Evolutionary conservation across 306 rosid species (phyloP), one percentile per base, ranked within the genome.

Genomic region (Dalbergia cochinchinensis): DNA sequence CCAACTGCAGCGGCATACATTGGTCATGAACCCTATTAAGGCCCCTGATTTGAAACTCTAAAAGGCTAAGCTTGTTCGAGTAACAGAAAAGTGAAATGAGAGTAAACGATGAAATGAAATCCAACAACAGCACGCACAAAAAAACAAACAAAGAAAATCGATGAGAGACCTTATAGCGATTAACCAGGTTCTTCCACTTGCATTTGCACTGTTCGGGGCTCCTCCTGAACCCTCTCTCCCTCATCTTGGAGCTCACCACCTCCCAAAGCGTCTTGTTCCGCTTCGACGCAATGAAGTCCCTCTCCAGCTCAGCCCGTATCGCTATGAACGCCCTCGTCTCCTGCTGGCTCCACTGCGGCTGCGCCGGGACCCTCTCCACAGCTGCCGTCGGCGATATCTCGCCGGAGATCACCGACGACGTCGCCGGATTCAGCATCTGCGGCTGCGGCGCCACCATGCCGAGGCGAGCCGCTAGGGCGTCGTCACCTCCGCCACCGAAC

Each of bases 131-230:
- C 41, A 69, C 13, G 65, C 51, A 64, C 10, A 73, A 47, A 16
- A 34, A 68, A 31, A 12, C 65, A 73, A 11, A 78, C n/a, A 26
- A 26, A 1, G 31, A 26, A 26, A 26, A 26, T 26, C 31, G 31
- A 26, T 26, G 53, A 45, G 4, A 22, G 6, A 92, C 98, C 98
- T 94, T 94, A 87, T 94, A 94, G 57, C 98, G 97, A 76, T 87
- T 90, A 79, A 94, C 92, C 59, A 94, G 96, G 85, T 92, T 94
- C 83, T 94, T 94, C 98, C 98, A 94, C 86, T 94, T 94, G 88
- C 96, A 94, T 85, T 94, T 94, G 76, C 98, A 94, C 88, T 94
- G 98, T 66, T 94, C 97, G 3, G 98, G 87, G 63, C 90, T 94
- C 57, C 97, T 84, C 50, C 83, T 83, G 79, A 82, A 92, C 10